Conservation (phyloP, 768 basidiomycete species). For the Mycena rosella region DNA sequence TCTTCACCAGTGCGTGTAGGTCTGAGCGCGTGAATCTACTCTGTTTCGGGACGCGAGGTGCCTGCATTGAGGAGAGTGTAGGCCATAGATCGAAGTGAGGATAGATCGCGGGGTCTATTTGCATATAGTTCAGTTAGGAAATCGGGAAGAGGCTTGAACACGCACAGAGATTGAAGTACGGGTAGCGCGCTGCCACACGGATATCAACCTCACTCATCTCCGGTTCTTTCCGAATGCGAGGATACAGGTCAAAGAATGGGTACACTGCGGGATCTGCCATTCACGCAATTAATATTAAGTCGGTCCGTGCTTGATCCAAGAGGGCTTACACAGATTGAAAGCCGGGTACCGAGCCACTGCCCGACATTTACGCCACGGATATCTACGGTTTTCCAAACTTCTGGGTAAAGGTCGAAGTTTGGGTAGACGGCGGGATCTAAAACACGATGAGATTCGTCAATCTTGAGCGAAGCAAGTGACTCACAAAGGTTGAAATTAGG, state of each 20-base stretch:
- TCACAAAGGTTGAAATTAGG: conserved; percentile 50
- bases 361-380: conserved; percentile 28
- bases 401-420: conserved; percentile 48
- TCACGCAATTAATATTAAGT: background rate
- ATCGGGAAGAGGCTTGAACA: background rate
- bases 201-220: background rate
- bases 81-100: conserved; percentile 58
- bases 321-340: conserved; percentile 31
- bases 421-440: conserved; percentile 52
- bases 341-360: conserved; percentile 31
- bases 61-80: conserved; percentile 18
- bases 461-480: conserved; percentile 9
- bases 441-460: background rate
- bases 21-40: conserved; percentile 36
- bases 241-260: conserved; percentile 42
- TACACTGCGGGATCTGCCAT: conserved; percentile 27
- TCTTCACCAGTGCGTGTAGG: conserved; percentile 33
- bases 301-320: background rate
- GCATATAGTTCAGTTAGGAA: background rate
- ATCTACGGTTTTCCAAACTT: background rate
- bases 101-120: conserved; percentile 53
- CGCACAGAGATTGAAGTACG: conserved; percentile 54
- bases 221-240: conserved; percentile 3
- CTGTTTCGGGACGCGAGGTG: conserved; percentile 17
- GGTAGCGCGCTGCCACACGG: conserved; percentile 42